phyloP scores from a whole-genome alignment of 495 filamentous ascomycete species.

The Tetracladium marchalianum region DNA sequence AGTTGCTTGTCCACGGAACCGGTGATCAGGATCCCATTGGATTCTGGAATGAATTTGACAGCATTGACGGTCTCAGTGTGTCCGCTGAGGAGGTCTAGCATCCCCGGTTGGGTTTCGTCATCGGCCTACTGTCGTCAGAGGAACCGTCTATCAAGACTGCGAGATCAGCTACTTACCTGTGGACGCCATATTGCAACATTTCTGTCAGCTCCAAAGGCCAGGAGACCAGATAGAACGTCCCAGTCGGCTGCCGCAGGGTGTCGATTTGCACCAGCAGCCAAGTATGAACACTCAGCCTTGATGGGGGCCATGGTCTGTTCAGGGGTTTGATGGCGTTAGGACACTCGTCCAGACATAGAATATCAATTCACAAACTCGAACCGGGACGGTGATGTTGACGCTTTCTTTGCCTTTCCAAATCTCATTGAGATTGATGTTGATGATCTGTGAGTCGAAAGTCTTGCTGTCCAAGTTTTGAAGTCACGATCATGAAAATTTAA shows the following conservation, averaged over 20 bases:
- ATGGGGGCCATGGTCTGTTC: slow-evolving; percentile 8
- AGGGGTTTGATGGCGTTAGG: too few species aligned
- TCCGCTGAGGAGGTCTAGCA: slow-evolving; percentile 62
- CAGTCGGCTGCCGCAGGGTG: slow-evolving; percentile 88
- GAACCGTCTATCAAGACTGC: slow-evolving; percentile 8
- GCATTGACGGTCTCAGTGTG: slow-evolving; percentile 77
- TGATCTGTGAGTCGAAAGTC: too few species aligned
- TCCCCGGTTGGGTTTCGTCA: slow-evolving; percentile 31
- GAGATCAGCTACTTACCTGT: slow-evolving; percentile 41
- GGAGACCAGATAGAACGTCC: slow-evolving; percentile 48
- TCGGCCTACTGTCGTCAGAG: slow-evolving; percentile 5
- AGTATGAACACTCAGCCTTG: slow-evolving; percentile 37
- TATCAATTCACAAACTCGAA: too few species aligned
- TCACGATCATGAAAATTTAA: too few species aligned
- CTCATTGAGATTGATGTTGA: too few species aligned
- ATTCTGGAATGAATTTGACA: slow-evolving; percentile 60
- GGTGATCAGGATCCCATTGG: slow-evolving; percentile 49
- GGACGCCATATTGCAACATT: slow-evolving; percentile 88
- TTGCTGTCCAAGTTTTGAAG: too few species aligned
- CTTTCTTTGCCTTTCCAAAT: too few species aligned
- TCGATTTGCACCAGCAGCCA: slow-evolving; percentile 81
- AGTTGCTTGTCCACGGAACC: slow-evolving; percentile 77
- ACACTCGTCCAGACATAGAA: too few species aligned
- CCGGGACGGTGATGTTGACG: too few species aligned
- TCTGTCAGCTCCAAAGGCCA: slow-evolving; percentile 83